Base-by-base conservation (phyloP, 2,329 filamentous ascomycete genomes). In the Xylaria sp. region DNA sequence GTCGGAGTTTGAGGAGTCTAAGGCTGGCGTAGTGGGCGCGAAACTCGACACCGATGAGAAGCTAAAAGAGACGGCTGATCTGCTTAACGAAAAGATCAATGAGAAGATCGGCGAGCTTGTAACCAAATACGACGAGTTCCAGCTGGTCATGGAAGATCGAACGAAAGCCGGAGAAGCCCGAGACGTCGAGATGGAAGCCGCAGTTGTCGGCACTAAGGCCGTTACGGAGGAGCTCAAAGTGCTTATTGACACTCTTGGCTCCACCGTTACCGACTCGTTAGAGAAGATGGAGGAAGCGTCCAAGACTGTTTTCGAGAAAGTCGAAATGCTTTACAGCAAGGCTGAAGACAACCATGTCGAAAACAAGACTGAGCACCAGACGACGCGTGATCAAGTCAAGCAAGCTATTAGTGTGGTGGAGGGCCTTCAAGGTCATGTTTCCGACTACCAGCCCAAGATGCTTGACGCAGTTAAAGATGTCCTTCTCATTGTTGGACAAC, bases 271-370 rank as follows among this genome's bases (percentile, higher is more conserved):
- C 0, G 93, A 97, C 63, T 91, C 92, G 0, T 88, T 94, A 65
- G 93, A 97, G 76, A 95, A 94, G 80, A 92, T 95, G 86, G 90
- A 93, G 65, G 91, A 93, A 76, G 93, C 96, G 53, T 95, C 93
- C 7, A 93, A 93, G 81, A 94, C 92, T 0, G 93, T 97, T 36
- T 95, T 97, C 74, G 88, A 87, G 60, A 90, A 91, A 72, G 91
- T 97, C 15, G 93, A 97, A 64, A 90, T 95, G 56, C 90, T 95
- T 4, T 90, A 91, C 72, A 83, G 82, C 71, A 93, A 92, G 78
- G 83, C 93, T 13, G 93, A 97, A 66, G 92, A 95, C 76, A 88
- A 87, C 56, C 90, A 94, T 73, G 82, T 87, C 0, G 91, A 94
- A 20, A 87, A 86, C 71, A 95, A 93, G 81, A 85, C 88, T 0